Conservation (phyloP, 2,329 filamentous ascomycete species). For the Dactylonectria macrodidyma region DNA sequence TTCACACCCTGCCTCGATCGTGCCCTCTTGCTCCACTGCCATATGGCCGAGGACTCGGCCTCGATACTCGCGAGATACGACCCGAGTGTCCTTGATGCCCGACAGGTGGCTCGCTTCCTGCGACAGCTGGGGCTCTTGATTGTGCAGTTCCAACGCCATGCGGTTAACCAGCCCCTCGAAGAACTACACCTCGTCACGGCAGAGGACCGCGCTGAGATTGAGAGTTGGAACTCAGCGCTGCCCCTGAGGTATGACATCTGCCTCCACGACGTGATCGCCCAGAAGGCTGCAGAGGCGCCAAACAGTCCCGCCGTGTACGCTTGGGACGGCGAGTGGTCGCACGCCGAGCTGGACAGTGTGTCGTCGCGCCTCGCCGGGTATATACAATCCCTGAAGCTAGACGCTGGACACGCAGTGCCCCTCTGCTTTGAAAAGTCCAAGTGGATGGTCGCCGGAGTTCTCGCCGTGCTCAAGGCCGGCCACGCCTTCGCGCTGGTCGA, state of each 20-base stretch:
- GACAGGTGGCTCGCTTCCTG: constrained; percentile 12
- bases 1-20: constrained; percentile 1
- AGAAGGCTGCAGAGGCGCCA: neutral
- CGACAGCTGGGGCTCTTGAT: constrained; percentile 5
- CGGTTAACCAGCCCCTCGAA: neutral
- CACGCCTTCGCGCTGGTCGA: constrained; percentile 24
- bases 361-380: neutral
- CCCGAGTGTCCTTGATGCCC: constrained; percentile 12
- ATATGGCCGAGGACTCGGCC: neutral
- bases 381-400: neutral
- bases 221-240: constrained; percentile 13
- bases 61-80: constrained; percentile 1
- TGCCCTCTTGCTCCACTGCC: constrained; percentile 17
- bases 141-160: neutral
- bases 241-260: too few species aligned
- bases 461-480: constrained; percentile 23
- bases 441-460: constrained; percentile 27
- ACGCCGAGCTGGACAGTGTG: constrained; percentile 12
- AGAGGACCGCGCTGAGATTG: constrained; percentile 22
- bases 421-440: constrained; percentile 33
- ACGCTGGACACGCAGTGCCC: constrained; percentile 8
- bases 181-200: neutral
- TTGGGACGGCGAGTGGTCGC: constrained; percentile 21
- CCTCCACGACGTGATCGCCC: constrained; percentile 24
- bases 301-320: neutral